Evolutionary conservation across 2,329 filamentous ascomycete genomes (phyloP).

Genomic region (Talaromyces sp.): DNA sequence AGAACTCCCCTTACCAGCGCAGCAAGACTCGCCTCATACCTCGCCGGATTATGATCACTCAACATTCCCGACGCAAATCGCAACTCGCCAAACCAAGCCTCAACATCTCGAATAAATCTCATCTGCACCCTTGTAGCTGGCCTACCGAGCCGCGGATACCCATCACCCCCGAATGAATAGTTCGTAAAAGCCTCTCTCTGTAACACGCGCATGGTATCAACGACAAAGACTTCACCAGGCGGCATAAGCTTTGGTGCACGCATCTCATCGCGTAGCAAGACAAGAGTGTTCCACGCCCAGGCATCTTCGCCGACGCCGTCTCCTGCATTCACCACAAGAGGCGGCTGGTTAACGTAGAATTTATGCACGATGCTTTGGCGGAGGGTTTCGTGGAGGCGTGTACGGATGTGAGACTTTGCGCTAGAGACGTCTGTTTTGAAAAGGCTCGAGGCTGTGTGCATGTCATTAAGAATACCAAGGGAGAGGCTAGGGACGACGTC

Average conservation of each 20-base stretch:
- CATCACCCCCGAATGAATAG: conserved; percentile 39
- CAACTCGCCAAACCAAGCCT: conserved; percentile 69
- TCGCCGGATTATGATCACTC: conserved; percentile 72
- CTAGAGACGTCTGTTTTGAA: conserved; percentile 72
- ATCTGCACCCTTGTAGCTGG: conserved; percentile 71
- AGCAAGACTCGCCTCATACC: conserved; percentile 71
- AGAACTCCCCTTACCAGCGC: conserved; percentile 56
- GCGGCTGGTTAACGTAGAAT: conserved; percentile 59
- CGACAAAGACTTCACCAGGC: conserved; percentile 74
- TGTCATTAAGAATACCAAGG: conserved; percentile 72
- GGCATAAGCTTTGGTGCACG: conserved; percentile 70
- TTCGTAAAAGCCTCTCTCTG: conserved; percentile 65
- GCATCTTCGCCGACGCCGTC: conserved; percentile 63
- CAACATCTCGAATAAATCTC: conserved; percentile 71
- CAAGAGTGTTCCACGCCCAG: conserved; percentile 70
- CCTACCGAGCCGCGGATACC: conserved; percentile 56
- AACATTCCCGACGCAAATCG: conserved; percentile 74
- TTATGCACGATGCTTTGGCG: conserved; percentile 63
- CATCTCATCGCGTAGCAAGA: conserved; percentile 68
- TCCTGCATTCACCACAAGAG: conserved; percentile 46
- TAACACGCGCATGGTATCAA: conserved; percentile 69
- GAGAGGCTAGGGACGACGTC: conserved; percentile 76
- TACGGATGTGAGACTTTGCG: conserved; percentile 67
- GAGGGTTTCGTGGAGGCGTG: conserved; percentile 67
- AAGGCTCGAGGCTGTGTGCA: conserved; percentile 70